Evolutionary conservation across 768 basidiomycete species (phyloP), one percentile per base, ranked within the genome.

Genomic region (Rhodosporidiobolus odoratus): DNA sequence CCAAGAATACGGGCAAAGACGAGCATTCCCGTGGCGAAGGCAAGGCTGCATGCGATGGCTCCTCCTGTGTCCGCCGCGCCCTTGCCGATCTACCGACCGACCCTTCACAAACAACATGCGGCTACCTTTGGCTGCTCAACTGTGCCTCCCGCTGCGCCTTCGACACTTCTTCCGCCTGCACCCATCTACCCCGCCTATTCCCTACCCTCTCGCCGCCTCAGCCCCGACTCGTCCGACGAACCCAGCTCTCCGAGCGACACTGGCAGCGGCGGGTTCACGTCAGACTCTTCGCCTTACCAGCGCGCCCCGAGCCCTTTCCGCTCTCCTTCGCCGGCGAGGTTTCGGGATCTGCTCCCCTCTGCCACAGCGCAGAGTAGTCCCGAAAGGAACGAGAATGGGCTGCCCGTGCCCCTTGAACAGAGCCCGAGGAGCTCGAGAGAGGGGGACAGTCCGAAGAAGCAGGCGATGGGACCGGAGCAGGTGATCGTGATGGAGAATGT

Each of bases 401-500:
- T 73, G 13, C 72, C 72, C 21, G 17, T 54, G 25, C 56, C 60
- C 35, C 16, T 37, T 4, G 32, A 58, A 15, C 21, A 10, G 27
- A 65, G 58, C 37, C 64, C 56, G 56, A 58, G 34, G 59, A 58
- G 43, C 35, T 40, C 6, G 4, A 30, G 23, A 32, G n/a, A 19
- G 16, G 41, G 19, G 9, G 52, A 15, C 30, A 69, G 62, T 16
- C 68, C 62, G n/a, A 64, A 37, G 59, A 73, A 68, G 47, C n/a
- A 48, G 48, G 52, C 72, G 48, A 64, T 73, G 53, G 72, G 72
- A 3, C 72, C 72, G 19, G 72, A 68, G 60, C 63, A 73, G 53
- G 53, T 62, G 16, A 73, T 73, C 40, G 52, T 38, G 13, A 73
- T 73, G 66, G 61, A 35, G n/a, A 64, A 64, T 17, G n/a, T 13